Evolutionary conservation across 2,329 filamentous ascomycete genomes (phyloP), one percentile per base, ranked within the genome.

Genomic region (Ascochyta lentis): DNA sequence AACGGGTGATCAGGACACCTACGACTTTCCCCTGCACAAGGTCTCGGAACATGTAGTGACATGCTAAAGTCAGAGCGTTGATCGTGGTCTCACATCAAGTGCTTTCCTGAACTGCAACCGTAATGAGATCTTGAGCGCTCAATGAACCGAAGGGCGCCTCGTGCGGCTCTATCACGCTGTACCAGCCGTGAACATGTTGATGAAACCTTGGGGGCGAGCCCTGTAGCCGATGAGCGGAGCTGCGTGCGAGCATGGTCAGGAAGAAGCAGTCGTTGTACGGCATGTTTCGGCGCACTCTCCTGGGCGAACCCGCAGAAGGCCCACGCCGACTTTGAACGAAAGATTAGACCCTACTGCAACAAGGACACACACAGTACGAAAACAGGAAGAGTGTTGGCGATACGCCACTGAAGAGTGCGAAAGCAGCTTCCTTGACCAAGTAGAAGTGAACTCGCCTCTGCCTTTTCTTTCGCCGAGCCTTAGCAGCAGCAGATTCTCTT

Each of bases 231-330:
- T 13, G 19, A 43, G 16, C 19, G 22, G 42, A 34, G 22, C 27
- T 24, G 31, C 10, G 33, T 8, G 33, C 26, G 24, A 33, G 29
- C 3, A 26, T 27, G 49, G 10, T 12, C 9, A 35, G 38, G 33
- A 39, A 43, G 41, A 48, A 24, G 33, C 47, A 43, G 22, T 51
- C 19, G 48, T 51, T 33, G 19, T 39, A 34, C 42, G 42, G 47
- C 48, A 42, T 41, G 15, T 24, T 42, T 55, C 53, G 53, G 53
- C 43, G 38, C 47, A 31, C 31, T 22, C 33, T 51, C 6, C 39
- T n/a, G 43, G 29, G 26, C 33, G 19, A 50, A 31, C 26, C 13
- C 22, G 22, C 47, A 47, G 33, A 42, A 37, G 33, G 37, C 19
- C 16, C 38, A 47, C 26, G 42, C 42, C 33, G 43, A 50, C 3